Evolutionary conservation across 441 rosid genomes (phyloP).

Genomic region (Hura crepitans): DNA sequence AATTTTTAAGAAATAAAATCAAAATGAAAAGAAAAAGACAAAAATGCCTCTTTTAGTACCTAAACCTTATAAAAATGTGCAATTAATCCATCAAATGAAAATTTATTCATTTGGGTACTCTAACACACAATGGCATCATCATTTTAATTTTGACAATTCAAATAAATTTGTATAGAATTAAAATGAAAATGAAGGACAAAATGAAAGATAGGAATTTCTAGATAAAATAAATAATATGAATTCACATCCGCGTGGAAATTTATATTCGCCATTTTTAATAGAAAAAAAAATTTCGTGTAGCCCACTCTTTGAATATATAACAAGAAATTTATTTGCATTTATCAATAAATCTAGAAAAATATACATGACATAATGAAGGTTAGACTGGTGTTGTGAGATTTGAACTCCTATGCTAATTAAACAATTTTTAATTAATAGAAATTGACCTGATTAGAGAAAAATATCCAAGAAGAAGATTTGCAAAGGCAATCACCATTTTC

Average conservation of each 20-base stretch:
- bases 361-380: neutral
- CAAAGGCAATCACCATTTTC: neutral
- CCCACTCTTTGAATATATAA: neutral
- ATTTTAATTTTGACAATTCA: no score
- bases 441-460: neutral
- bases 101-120: no score
- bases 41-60: neutral
- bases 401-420: neutral
- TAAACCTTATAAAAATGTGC: no score
- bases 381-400: neutral
- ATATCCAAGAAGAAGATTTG: neutral
- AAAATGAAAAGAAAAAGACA: neutral
- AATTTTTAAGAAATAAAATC: no score
- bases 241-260: neutral
- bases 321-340: neutral
- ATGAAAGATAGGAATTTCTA: neutral
- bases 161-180: no score
- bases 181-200: neutral
- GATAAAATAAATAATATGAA: neutral
- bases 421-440: neutral
- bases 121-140: no score
- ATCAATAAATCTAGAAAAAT: constrained; percentile 1
- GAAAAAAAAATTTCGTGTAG: neutral
- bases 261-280: neutral
- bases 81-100: no score